Evolutionary conservation across 169 alveolate species (phyloP), one percentile per base, ranked within the genome.

Genomic region (Perkinsus olseni): DNA sequence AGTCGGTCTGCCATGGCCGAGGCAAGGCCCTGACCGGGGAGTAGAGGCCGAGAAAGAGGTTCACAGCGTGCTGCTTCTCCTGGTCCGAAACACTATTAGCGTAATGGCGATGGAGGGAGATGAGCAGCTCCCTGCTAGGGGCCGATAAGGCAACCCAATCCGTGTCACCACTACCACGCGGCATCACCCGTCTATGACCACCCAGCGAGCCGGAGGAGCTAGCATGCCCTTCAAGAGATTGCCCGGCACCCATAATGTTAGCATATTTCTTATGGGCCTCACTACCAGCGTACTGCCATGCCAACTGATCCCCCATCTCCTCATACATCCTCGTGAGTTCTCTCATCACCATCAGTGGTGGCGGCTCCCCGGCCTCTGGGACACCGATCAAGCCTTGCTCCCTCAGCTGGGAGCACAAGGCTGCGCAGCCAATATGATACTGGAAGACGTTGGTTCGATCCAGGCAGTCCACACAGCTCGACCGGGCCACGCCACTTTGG

Each of bases 401-500:
- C 82, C 82, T 62, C 82, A 62, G 31, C 82, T 62, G 82, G 8
- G 17, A 28, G 37, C 37, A 62, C 82, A 62, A 24, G 4, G 17
- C 82, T 28, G 82, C 82, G 8, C 17, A 28, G 10, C 82, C 82
- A 3, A 62, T 8, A 24, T 62, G 82, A 24, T 62, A 62, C 31
- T 62, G 82, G 82, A 62, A 62, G 37, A 62, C 82, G 34, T 98
- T 98, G 0, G 99, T 98, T 93, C 99, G 96, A 94, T 99, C 99
- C 39, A 99, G 94, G 91, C 99, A 98, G 95, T 99, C 99, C 95
- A 99, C 97, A 95, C 99, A 99, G 95, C 98, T 99, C 39, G 99
- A 97, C 94, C 99, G 96, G 45, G 97, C 94, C 37, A 97, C 96
- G 17, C 99, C 99, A 92, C 94, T 93, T 94, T 98, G 99, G 24